phyloP scores from a whole-genome alignment of 805 yeast genomes.

The Barnettozyma pratensis region DNA sequence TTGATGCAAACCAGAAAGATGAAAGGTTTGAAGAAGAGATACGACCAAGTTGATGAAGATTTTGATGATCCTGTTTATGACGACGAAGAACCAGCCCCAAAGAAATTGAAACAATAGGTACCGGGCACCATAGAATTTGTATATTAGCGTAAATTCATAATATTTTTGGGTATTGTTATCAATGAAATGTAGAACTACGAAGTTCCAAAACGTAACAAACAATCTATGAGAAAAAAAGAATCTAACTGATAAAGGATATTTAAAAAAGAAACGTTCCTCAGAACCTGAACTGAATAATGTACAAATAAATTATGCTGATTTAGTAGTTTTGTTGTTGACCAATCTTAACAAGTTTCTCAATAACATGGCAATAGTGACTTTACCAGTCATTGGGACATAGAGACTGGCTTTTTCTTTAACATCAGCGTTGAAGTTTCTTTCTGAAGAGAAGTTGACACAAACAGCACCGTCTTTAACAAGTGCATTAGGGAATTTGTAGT shows the following conservation, averaged over 20 bases:
- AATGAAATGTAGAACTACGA: background rate
- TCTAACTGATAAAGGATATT: background rate
- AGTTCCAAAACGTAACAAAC: background rate
- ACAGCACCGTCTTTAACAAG: conserved; percentile 82
- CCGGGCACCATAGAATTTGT: conserved; percentile 4
- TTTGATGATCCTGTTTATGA: conserved; percentile 49
- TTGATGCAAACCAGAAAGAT: conserved; percentile 94
- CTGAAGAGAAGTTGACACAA: conserved; percentile 84
- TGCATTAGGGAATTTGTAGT: conserved; percentile 82
- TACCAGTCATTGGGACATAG: conserved; percentile 94
- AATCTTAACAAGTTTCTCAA: conserved; percentile 83
- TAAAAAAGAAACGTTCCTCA: background rate
- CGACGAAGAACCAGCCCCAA: conserved; percentile 31
- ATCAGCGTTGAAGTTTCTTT: conserved; percentile 78
- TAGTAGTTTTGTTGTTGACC: conserved; percentile 51
- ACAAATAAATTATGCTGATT: background rate
- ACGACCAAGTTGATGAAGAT: conserved; percentile 59
- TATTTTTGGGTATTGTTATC: background rate
- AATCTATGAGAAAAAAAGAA: background rate
- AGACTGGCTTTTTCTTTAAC: conserved; percentile 84
- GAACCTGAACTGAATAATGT: background rate
- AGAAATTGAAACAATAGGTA: conserved; percentile 19
- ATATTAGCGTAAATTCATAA: background rate
- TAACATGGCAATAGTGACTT: conserved; percentile 93
- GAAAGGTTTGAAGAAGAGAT: conserved; percentile 91